A percentile compares a stretch with the other conserved stretches of the same genome.
Evolutionary conservation across 768 basidiomycete species (phyloP).

Genomic region (Podaxis sp.): DNA sequence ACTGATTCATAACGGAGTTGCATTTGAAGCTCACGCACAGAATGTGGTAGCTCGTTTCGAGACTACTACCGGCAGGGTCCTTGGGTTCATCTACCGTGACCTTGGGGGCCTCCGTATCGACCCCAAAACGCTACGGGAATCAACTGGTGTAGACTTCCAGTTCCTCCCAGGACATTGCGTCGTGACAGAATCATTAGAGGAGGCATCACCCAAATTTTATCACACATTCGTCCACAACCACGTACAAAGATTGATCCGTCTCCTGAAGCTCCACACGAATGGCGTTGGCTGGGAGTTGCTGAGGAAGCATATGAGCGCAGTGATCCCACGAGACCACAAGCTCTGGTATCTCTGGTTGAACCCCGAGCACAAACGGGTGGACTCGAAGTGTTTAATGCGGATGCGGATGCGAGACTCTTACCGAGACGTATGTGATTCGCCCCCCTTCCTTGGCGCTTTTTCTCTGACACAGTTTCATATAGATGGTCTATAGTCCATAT

Average conservation of each 20-base stretch:
- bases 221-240: conserved; percentile 60
- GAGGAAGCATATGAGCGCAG: conserved; percentile 36
- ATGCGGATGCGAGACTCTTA: conserved; percentile 56
- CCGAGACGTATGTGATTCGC: conserved; percentile 39
- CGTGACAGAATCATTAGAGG: conserved; percentile 40
- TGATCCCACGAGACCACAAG: conserved; percentile 41
- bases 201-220: conserved; percentile 53
- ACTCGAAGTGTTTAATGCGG: conserved; percentile 54
- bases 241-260: conserved; percentile 49
- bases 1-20: conserved; percentile 49
- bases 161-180: conserved; percentile 53
- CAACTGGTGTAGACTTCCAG: conserved; percentile 45
- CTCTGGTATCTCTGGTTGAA: conserved; percentile 45
- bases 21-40: conserved; percentile 60
- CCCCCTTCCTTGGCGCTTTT: neutral
- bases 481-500: conserved; percentile 50
- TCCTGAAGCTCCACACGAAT: conserved; percentile 47
- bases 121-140: conserved; percentile 40
- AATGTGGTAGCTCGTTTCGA: conserved; percentile 49
- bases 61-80: conserved; percentile 32
- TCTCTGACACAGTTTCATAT: conserved; percentile 16
- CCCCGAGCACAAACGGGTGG: conserved; percentile 32
- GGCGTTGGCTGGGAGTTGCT: conserved; percentile 50
- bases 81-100: conserved; percentile 53
- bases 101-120: conserved; percentile 55